These are phyloP conservation scores for Periconia sp. DNA, from an alignment of 2,329 filamentous ascomycete species.

Conservation along the genomic window DNA sequence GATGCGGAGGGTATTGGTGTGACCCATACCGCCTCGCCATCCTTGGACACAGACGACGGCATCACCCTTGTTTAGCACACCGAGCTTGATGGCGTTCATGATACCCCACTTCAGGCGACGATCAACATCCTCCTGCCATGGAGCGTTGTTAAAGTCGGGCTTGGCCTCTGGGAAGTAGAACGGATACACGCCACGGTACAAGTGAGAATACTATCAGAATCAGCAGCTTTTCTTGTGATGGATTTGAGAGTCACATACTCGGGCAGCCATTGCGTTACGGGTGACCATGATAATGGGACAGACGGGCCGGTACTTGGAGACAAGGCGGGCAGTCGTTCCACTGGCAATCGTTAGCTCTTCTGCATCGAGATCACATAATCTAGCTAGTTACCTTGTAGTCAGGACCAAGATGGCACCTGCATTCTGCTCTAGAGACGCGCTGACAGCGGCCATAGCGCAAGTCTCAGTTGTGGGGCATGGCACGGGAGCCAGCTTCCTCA, in stretches of 20 bases:
- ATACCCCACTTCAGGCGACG: slow-evolving; percentile 97
- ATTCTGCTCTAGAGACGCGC: slow-evolving; percentile 93
- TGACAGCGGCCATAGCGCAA: slow-evolving; percentile 95
- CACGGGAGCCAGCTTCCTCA: slow-evolving; percentile 80
- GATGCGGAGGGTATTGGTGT: slow-evolving; percentile 78
- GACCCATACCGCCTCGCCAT: slow-evolving; percentile 90
- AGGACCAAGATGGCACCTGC: slow-evolving; percentile 95
- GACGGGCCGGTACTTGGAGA: slow-evolving; percentile 98
- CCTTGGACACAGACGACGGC: slow-evolving; percentile 84
- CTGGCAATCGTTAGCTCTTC: slow-evolving; percentile 50
- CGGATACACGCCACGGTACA: slow-evolving; percentile 97
- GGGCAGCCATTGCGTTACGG: slow-evolving; percentile 79
- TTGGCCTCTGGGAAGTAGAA: slow-evolving; percentile 94
- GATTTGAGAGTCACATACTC: slow-evolving; percentile 52
- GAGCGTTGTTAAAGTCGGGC: slow-evolving; percentile 89
- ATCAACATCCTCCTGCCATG: slow-evolving; percentile 99
- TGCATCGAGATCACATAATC: slow-evolving; percentile 1
- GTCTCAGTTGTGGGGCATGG: slow-evolving; percentile 91
- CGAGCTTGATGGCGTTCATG: slow-evolving; percentile 81
- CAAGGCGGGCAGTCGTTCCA: slow-evolving; percentile 89
- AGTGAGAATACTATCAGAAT: slow-evolving; percentile 72
- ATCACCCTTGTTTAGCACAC: slow-evolving; percentile 74
- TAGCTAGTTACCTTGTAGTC: slow-evolving; percentile 75
- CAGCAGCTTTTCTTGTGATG: slow-evolving; percentile 14
- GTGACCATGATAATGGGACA: slow-evolving; percentile 99